Base-by-base conservation (phyloP, 2,329 filamentous ascomycete genomes). In the Sclerotinia minor region DNA sequence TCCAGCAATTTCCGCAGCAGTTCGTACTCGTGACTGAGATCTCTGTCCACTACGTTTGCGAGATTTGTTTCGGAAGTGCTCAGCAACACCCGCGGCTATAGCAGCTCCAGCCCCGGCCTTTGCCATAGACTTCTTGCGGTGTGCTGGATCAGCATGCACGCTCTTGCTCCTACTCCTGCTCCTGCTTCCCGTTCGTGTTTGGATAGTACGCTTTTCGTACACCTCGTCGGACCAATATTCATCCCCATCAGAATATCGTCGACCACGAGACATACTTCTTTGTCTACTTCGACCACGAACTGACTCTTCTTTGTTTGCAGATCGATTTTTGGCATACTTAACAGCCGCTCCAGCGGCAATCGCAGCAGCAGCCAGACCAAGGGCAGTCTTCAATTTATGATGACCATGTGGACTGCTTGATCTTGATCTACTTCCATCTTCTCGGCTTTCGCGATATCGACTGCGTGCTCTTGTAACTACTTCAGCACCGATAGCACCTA, bases 311-410 rank as follows among this genome's bases (percentile, higher is more conserved):
- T 84, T 86, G 55, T 88, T 85, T 55, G 84, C 77, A 74, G 86
- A 87, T 77, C 82, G 85, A 72, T 83, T 82, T 70, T 88, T 83
- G 75, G 85, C 84, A 73, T 88, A 88, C 75, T 89, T 88, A 70
- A 86, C 83, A 6, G 87, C 87, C n/a, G 87, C 87, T 4, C 87
- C 86, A 26, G 87, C 85, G 9, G 87, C 87, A 32, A 89, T 80
- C 21, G 86, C 87, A 29, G 87, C 86, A 13, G 86, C 87, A 11
- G 87, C 87, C 53, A 89, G 81, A 44, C 86, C 87, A 29, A 89
- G 79, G 29, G 86, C 87, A 1, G 85, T 87, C 76, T 87, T 87
- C 66, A 89, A 79, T 60, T 82, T 82, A 53, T 81, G 82, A 71
- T 81, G 80, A 71, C 44, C 63, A 52, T 61, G 65, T 47, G 67